These are phyloP conservation scores for Bothriochloa decipiens DNA, from an alignment of 176 grass and related monocot genomes.

Conservation along the genomic window DNA sequence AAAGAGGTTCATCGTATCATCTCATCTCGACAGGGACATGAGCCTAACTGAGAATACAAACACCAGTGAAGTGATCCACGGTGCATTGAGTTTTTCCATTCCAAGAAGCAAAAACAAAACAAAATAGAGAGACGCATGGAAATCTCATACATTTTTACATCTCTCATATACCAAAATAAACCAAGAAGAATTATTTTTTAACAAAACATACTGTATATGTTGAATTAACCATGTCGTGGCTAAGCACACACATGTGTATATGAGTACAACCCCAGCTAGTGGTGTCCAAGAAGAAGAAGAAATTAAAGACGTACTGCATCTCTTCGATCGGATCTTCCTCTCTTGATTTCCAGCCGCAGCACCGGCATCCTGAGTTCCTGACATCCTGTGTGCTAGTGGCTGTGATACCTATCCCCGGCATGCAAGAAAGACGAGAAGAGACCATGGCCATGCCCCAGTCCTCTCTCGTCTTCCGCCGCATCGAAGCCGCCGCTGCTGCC, in stretches of 20 bases:
- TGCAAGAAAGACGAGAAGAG: slow-evolving; percentile 28
- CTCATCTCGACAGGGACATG: slow-evolving; percentile 33
- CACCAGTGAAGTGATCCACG: background rate
- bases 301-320: background rate
- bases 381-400: background rate
- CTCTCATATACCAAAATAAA: background rate
- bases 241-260: background rate
- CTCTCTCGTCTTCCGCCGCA: slow-evolving; percentile 8
- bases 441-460: background rate
- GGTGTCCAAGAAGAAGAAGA: slow-evolving; percentile 1
- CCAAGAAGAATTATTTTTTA: slow-evolving; percentile 4
- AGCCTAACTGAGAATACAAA: slow-evolving; percentile 18
- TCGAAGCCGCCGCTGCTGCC: background rate
- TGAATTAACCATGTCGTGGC: slow-evolving; percentile 6
- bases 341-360: background rate
- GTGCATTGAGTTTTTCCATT: background rate
- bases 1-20: slow-evolving; percentile 19
- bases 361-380: no score
- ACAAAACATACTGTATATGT: slow-evolving; percentile 1
- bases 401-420: slow-evolving; percentile 22
- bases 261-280: background rate
- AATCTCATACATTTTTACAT: slow-evolving; percentile 37
- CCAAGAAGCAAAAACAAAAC: background rate
- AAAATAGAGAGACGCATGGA: background rate
- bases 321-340: background rate